Conservation (phyloP, 2,329 filamentous ascomycete species). For the Penicillium sp. region DNA sequence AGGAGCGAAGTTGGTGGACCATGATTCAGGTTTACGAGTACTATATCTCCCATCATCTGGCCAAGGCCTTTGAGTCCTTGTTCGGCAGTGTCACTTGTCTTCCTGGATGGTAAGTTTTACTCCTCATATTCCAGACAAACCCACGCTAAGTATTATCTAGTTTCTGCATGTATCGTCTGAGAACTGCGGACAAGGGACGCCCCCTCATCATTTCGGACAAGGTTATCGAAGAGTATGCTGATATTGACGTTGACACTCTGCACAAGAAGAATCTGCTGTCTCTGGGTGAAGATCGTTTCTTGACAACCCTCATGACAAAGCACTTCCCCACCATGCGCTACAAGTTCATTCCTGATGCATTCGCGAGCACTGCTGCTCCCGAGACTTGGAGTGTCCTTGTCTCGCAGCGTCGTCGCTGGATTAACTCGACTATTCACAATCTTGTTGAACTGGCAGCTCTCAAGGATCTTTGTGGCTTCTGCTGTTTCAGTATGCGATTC, state of each 20-base stretch:
- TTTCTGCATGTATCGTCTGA: slow-evolving; percentile 98
- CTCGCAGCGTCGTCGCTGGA: slow-evolving; percentile 98
- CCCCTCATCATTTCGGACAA: slow-evolving; percentile 91
- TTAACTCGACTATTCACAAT: slow-evolving; percentile 98
- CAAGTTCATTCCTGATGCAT: slow-evolving; percentile 93
- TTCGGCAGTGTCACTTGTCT: slow-evolving; percentile 98
- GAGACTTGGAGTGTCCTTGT: slow-evolving; percentile 92
- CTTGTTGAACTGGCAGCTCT: slow-evolving; percentile 86
- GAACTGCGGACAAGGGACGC: slow-evolving; percentile 90
- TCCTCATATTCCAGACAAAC: neutral
- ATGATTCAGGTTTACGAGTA: slow-evolving; percentile 99
- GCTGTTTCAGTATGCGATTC: slow-evolving; percentile 97
- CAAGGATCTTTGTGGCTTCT: slow-evolving; percentile 96
- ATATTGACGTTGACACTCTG: slow-evolving; percentile 88
- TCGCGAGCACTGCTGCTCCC: slow-evolving; percentile 89
- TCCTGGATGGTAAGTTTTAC: slow-evolving; percentile 85
- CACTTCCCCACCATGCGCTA: slow-evolving; percentile 94
- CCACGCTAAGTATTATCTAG: slow-evolving; percentile 54
- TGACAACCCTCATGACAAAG: slow-evolving; percentile 98
- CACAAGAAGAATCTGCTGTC: slow-evolving; percentile 94
- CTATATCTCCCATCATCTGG: slow-evolving; percentile 95
- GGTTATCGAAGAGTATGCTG: slow-evolving; percentile 84
- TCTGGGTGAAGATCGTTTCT: slow-evolving; percentile 93
- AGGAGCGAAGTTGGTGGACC: slow-evolving; percentile 94
- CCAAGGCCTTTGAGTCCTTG: slow-evolving; percentile 96